Evolutionary conservation across 1,284 basidiomycete genomes (phyloP).

Genomic region (Microbotryum scabiosae): DNA sequence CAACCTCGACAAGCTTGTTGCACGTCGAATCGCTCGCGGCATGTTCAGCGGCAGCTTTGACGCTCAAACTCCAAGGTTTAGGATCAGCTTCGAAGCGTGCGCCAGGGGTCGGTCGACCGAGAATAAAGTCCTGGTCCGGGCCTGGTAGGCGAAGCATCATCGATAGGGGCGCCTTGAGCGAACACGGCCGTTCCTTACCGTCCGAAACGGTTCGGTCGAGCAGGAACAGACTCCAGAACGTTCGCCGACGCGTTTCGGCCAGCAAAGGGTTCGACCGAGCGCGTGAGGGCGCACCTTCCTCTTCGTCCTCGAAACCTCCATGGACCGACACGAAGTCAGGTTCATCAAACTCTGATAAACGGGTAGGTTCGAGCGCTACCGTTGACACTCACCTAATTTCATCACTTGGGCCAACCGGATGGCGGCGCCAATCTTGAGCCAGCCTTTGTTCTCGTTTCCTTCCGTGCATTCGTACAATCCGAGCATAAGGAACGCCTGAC

Average conservation of each 20-base stretch:
- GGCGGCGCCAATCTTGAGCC: constrained; percentile 29
- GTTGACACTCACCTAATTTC: constrained; percentile 26
- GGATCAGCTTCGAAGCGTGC: constrained; percentile 25
- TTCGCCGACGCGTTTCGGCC: constrained; percentile 24
- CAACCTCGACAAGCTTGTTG: constrained; percentile 16
- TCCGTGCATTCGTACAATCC: constrained; percentile 31
- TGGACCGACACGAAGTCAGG: too few species aligned
- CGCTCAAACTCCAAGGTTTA: constrained; percentile 18
- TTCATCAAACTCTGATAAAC: too few species aligned
- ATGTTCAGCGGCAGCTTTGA: background rate
- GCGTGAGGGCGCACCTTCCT: background rate
- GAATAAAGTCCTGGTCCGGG: constrained; percentile 23
- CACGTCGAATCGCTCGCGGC: constrained; percentile 1
- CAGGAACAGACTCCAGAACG: constrained; percentile 30
- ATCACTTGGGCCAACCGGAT: constrained; percentile 31
- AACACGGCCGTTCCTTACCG: constrained; percentile 30
- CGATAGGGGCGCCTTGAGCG: constrained; percentile 21
- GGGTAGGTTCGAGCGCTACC: constrained; percentile 4
- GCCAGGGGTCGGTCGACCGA: constrained; percentile 12
- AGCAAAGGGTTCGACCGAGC: constrained; percentile 6
- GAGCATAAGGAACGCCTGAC: constrained; percentile 29
- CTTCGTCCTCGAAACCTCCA: background rate
- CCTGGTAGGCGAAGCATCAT: constrained; percentile 26
- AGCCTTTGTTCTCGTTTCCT: constrained; percentile 27
- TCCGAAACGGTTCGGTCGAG: constrained; percentile 30